Evolutionary conservation across 2,329 filamentous ascomycete species (phyloP), one percentile per base, ranked within the genome.

Genomic region (Rutstroemia sp.): DNA sequence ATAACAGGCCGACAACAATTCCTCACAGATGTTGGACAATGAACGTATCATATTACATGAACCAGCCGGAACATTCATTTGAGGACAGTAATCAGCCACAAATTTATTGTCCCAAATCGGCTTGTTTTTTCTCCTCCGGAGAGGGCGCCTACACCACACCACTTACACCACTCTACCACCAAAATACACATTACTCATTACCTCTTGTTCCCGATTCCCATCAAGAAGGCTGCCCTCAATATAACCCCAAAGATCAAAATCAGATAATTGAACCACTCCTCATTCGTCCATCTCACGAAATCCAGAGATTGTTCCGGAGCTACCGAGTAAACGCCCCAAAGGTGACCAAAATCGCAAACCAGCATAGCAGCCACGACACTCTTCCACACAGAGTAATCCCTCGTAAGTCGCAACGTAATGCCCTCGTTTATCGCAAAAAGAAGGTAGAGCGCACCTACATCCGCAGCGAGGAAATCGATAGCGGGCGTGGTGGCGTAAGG

Each of bases 191-290:
- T 39, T 23, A 4, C n/a, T 3, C 23, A 50, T 39, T 51, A 38
- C 16, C 16, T 38, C 30, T 21, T 39, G 45, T 52, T 60, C 12
- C 70, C 73, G 48, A 71, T 53, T 2, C 67, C 70, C 46, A 68
- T 34, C 60, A 74, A 57, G 57, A 75, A 74, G 2, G 62, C 67
- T 16, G 66, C n/a, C 49, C 73, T 68, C 58, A 73, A 55, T 5
- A 62, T 46, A 42, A 68, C 61, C 2, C 71, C 70, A 38, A 64
- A 61, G 45, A 67, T 63, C 25, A 73, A 64, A 53, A 68, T 66
- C 23, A 62, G 57, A 57, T 73, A 64, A 16, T 72, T 72, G 34
- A 73, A 60, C 65, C 67, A 70, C 57, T 75, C 73, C 60, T 71
- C 68, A 17, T 57, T 48, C 19, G 65, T 67, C 73, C 72, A 75